Percentiles rank a stretch among this genome's conserved stretches.
Evolutionary conservation across 2,329 filamentous ascomycete genomes (phyloP).

Genomic region (Microdochium trichocladiopsis): DNA sequence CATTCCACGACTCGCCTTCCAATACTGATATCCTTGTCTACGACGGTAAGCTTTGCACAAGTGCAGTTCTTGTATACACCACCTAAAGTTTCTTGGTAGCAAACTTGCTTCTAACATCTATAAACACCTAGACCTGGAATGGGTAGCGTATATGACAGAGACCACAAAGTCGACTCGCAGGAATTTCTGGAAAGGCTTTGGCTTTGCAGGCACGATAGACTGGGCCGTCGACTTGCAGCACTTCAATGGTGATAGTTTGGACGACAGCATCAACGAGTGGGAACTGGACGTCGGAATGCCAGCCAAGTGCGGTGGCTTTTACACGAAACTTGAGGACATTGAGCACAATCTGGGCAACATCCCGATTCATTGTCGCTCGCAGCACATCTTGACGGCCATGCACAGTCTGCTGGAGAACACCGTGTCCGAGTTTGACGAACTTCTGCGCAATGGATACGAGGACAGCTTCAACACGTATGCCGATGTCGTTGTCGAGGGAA

Average conservation of each 20-base stretch:
- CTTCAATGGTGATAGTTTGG: slow-evolving; percentile 3
- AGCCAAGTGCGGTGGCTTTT: no score
- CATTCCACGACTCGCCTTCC: not conserved
- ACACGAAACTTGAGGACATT: no score
- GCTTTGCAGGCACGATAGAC: slow-evolving; percentile 23
- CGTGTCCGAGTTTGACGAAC: no score
- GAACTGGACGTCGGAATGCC: no score
- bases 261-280: no score
- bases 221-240: slow-evolving; percentile 26
- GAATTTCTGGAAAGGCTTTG: slow-evolving; percentile 11
- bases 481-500: slow-evolving; percentile 4
- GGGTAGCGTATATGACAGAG: slow-evolving; percentile 10
- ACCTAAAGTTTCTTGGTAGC: slow-evolving; percentile 4
- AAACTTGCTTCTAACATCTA: slow-evolving; percentile 3
- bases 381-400: no score
- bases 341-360: no score
- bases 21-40: slow-evolving; percentile 20
- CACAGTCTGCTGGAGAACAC: no score
- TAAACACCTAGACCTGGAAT: slow-evolving; percentile 5
- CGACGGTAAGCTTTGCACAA: slow-evolving; percentile 17
- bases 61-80: no score
- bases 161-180: slow-evolving; percentile 12
- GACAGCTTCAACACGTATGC: slow-evolving; percentile 13
- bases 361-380: no score
- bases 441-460: slow-evolving; percentile 14